Evolutionary conservation across 2,329 filamentous ascomycete species (phyloP), one percentile per base, ranked within the genome.

Genomic region (Cladosporium sp.): DNA sequence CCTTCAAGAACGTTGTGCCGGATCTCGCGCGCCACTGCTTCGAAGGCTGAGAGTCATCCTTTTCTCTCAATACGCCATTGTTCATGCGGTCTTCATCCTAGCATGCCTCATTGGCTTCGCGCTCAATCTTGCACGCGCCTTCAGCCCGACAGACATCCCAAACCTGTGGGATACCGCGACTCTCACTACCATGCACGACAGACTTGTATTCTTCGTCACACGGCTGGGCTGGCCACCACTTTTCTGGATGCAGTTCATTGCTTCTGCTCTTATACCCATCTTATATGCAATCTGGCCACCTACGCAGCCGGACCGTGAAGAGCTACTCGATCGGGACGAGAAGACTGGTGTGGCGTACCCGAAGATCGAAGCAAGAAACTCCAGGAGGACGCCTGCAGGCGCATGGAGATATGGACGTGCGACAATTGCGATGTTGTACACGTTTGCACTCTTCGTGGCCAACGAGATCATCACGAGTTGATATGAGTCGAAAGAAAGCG

Each of bases 211-310:
- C 69, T 77, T 89, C 4, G 73, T 89, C 48, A 87, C 85, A 0
- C 85, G 88, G 72, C 85, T 84, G 11, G 85, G 84, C 77, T 89
- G 86, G 86, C 86, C 86, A 5, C 86, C 86, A 0, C 70, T 87
- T 57, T 83, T 85, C 0, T 88, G 86, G 76, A 70, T 87, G 43
- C 64, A 66, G 26, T 58, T 54, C 32, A 28, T 58, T 14, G 59
- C 53, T n/a, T 66, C 64, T 2, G 64, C 64, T 21, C 51, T 63
- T 4, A 66, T 59, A n/a, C 64, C 64, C 5, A 57, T 66, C 18
- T 7, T 32, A 1, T 66, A 66, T 53, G 48, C 63, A 11, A 60
- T 61, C 13, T 67, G 66, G 66, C 67, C 59, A 21, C 64, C 43
- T 43, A 76, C 72, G 3, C 82, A 86, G 78, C 85, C 86, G 0